Evolutionary conservation across 2,329 filamentous ascomycete genomes (phyloP).

Genomic region (Penicillium paneum): DNA sequence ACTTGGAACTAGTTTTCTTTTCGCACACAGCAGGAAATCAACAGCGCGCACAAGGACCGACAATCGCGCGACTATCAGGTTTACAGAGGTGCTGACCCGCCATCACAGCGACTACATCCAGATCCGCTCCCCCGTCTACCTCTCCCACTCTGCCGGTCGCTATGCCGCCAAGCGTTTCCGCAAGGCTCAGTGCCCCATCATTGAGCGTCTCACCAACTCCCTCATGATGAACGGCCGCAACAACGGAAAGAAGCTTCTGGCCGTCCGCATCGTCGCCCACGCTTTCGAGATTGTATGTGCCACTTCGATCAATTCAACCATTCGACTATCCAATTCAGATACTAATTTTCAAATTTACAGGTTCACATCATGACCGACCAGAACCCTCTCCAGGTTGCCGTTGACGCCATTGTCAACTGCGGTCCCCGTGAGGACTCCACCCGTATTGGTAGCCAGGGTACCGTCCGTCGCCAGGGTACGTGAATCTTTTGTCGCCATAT

Average conservation of each 20-base stretch:
- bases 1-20: background rate
- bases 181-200: conserved; percentile 99
- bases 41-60: conserved; percentile 7
- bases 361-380: conserved; percentile 99
- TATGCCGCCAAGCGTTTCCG: conserved; percentile 99
- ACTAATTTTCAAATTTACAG: conserved; percentile 49
- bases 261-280: conserved; percentile 98
- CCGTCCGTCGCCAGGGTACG: conserved; percentile 83
- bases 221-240: conserved; percentile 99
- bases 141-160: conserved; percentile 96
- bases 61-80: conserved; percentile 6
- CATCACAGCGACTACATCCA: conserved; percentile 92
- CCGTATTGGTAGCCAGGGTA: conserved; percentile 98
- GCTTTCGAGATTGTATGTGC: conserved; percentile 95
- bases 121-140: conserved; percentile 97
- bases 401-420: conserved; percentile 99
- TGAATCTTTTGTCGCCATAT: background rate
- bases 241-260: conserved; percentile 99
- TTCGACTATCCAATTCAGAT: conserved; percentile 1
- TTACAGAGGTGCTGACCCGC: conserved; percentile 31
- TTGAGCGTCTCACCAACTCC: conserved; percentile 99
- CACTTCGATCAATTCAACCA: background rate
- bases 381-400: conserved; percentile 99
- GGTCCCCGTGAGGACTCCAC: conserved; percentile 99
- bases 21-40: conserved; percentile 10